Base-by-base conservation (phyloP, 805 yeast species). In the Metschnikowia santaceciliae region DNA sequence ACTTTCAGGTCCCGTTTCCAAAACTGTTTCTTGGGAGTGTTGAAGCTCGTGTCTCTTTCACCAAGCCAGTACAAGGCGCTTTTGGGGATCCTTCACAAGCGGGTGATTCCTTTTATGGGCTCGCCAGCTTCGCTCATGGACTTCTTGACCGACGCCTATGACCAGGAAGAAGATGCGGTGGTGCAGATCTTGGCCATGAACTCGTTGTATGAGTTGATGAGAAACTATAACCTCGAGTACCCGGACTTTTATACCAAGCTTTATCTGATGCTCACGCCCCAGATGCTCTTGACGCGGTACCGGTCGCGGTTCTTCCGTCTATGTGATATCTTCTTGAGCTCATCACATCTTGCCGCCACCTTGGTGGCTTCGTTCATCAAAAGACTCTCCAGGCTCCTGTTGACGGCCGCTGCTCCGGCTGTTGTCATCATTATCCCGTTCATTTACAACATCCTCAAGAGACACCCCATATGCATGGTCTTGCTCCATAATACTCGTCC, bases 401-500 rank as follows among this genome's bases (percentile, higher is more conserved):
- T 92, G 42, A 75, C 81, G 11, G 84, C 96, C 1, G 88, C 96
- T 26, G 96, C 97, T 2, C 79, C 96, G 1, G 97, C 97, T 2
- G 82, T 88, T 37, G 95, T 92, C 15, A 81, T 89, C 2, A 78
- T 89, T 13, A 78, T 92, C 19, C 98, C 99, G n/a, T 90, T 94
- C 65, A 78, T 90, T 11, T 92, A 92, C 71, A 92, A 92, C 66
- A 77, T 90, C 55, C 68, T 94, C 61, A 92, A 89, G 65, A 82
- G 89, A 60, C 99, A 94, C 69, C 97, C 97, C 41, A 82, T 91
- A 4, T 91, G 97, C 75, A 92, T 91, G 96, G 73, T 86, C 22
- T 74, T 92, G 78, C 76, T 92, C 39, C 98, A 94, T 61, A 75
- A 77, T 42, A 61, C 78, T 1, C 60, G 64, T 2, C 52, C 48